These are phyloP conservation scores for Colletotrichum sp. DNA, from an alignment of 2,329 filamentous ascomycete genomes.

Conservation along the genomic window DNA sequence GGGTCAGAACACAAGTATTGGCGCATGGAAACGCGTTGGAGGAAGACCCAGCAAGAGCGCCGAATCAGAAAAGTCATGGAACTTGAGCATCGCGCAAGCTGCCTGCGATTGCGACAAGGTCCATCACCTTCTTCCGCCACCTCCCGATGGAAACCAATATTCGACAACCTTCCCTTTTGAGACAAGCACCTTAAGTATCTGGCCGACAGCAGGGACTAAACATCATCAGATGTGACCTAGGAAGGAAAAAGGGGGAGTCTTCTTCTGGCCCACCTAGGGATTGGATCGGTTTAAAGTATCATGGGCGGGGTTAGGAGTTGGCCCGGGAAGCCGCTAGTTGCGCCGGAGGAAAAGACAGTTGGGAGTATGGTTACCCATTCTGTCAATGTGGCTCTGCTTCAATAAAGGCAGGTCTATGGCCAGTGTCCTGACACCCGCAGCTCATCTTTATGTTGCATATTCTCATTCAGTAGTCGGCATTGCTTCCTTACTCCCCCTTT, in stretches of 20 bases:
- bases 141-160: not conserved
- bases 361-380: not conserved
- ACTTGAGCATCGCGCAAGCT: not conserved
- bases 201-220: not conserved
- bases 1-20: accelerated
- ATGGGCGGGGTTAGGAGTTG: not conserved
- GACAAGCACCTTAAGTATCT: not conserved
- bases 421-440: not conserved
- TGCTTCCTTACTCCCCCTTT: not conserved
- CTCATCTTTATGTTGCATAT: not conserved
- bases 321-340: not conserved
- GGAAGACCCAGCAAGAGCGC: not conserved
- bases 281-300: not conserved
- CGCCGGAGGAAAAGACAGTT: not conserved
- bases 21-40: not conserved
- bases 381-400: not conserved
- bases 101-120: not conserved
- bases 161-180: not conserved
- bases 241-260: too few species aligned
- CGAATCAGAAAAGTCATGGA: not conserved
- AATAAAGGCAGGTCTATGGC: not conserved
- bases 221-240: not conserved
- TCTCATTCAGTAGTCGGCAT: not conserved
- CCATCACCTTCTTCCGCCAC: not conserved
- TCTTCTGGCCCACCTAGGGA: too few species aligned